Percentiles rank a stretch among this genome's conserved stretches.
phyloP scores from a whole-genome alignment of 371 early-diverging fungal genomes.

The Conidiobolus incongruus region DNA sequence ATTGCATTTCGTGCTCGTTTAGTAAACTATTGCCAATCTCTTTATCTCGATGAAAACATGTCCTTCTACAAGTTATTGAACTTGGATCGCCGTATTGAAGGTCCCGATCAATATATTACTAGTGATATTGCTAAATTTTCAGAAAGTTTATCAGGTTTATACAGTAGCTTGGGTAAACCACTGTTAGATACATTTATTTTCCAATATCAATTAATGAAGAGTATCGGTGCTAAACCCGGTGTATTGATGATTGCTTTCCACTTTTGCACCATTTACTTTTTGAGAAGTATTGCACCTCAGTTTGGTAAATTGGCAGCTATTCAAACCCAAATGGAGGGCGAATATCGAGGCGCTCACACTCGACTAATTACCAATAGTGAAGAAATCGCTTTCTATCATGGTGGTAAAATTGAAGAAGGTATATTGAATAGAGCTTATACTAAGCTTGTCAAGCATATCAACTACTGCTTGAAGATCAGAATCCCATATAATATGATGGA shows the following conservation, averaged over 20 bases:
- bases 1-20: slow-evolving; percentile 71
- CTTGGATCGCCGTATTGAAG: slow-evolving; percentile 61
- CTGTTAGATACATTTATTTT: slow-evolving; percentile 63
- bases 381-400: slow-evolving; percentile 69
- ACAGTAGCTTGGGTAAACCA: slow-evolving; percentile 72
- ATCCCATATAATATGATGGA: slow-evolving; percentile 78
- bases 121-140: slow-evolving; percentile 71
- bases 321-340: slow-evolving; percentile 71
- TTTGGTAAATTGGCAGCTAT: slow-evolving; percentile 69
- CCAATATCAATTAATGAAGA: slow-evolving; percentile 53
- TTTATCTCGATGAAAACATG: slow-evolving; percentile 47
- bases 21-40: slow-evolving; percentile 50
- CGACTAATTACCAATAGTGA: slow-evolving; percentile 75
- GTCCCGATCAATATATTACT: slow-evolving; percentile 69
- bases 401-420: slow-evolving; percentile 45
- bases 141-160: slow-evolving; percentile 41
- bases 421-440: slow-evolving; percentile 44
- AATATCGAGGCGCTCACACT: slow-evolving; percentile 65
- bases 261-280: slow-evolving; percentile 34
- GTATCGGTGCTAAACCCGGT: slow-evolving; percentile 49
- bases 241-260: slow-evolving; percentile 43
- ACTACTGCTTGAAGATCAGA: slow-evolving; percentile 46
- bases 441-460: slow-evolving; percentile 51
- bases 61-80: slow-evolving; percentile 66
- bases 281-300: slow-evolving; percentile 54